Evolutionary conservation across 2,329 filamentous ascomycete species (phyloP).

Genomic region (Dichotomopilus funicola): DNA sequence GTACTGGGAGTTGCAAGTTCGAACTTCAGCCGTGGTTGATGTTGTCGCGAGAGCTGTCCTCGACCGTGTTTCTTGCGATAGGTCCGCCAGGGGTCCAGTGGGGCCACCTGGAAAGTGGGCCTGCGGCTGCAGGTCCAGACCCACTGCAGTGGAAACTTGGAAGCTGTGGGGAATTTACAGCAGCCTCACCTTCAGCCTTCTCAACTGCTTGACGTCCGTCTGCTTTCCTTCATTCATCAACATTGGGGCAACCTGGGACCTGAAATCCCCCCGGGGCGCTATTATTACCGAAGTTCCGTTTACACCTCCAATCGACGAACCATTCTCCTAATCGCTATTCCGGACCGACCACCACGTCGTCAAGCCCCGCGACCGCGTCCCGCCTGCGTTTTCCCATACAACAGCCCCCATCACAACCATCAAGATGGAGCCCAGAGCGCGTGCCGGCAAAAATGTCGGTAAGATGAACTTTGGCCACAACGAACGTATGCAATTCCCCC

Average conservation of each 20-base stretch:
- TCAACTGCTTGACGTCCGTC: neutral
- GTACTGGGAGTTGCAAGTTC: neutral
- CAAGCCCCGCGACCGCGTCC: no score
- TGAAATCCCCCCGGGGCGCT: no score
- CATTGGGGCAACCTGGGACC: no score
- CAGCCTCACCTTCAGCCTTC: neutral
- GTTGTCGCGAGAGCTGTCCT: neutral
- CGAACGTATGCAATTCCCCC: constrained; percentile 50
- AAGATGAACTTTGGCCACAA: constrained; percentile 72
- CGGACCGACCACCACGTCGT: neutral
- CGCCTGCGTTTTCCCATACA: neutral
- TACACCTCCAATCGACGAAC: neutral
- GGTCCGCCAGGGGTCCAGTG: neutral
- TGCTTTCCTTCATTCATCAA: no score
- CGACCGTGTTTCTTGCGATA: neutral
- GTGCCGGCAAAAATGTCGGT: constrained; percentile 72
- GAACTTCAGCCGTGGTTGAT: neutral
- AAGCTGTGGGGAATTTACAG: neutral
- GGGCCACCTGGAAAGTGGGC: neutral
- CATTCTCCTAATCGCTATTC: neutral
- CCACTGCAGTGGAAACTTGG: neutral
- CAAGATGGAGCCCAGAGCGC: constrained; percentile 69
- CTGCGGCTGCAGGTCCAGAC: neutral
- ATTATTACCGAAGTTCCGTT: neutral
- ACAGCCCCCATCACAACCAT: neutral